These are phyloP conservation scores for Mucor ambiguus DNA, from an alignment of 371 early-diverging fungal genomes.

Conservation along the genomic window DNA sequence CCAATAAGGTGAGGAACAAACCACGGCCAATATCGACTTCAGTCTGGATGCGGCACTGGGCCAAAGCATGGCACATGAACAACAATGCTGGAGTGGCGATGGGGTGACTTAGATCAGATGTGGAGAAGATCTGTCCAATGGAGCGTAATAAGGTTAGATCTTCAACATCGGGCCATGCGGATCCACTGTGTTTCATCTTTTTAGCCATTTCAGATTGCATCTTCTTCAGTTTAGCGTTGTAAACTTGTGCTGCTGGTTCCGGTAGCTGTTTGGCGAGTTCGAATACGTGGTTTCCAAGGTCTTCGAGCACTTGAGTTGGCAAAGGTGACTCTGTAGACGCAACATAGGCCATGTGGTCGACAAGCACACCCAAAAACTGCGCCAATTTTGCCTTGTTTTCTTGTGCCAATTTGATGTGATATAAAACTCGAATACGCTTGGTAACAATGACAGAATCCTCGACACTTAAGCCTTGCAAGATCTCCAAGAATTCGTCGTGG, in stretches of 20 bases:
- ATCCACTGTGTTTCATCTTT: slow-evolving; percentile 37
- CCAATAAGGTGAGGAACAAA: slow-evolving; percentile 71
- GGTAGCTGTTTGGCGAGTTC: slow-evolving; percentile 60
- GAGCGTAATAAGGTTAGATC: slow-evolving; percentile 65
- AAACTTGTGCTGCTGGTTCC: slow-evolving; percentile 40
- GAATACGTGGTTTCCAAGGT: slow-evolving; percentile 53
- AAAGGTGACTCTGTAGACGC: slow-evolving; percentile 52
- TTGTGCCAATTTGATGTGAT: slow-evolving; percentile 78
- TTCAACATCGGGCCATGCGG: slow-evolving; percentile 53
- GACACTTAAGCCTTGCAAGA: slow-evolving; percentile 49
- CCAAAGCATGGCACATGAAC: slow-evolving; percentile 75
- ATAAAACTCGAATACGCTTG: slow-evolving; percentile 79
- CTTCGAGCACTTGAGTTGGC: slow-evolving; percentile 53
- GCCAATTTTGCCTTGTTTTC: slow-evolving; percentile 75
- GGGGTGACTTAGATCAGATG: slow-evolving; percentile 88
- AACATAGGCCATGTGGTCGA: slow-evolving; percentile 70
- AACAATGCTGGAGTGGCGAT: slow-evolving; percentile 85
- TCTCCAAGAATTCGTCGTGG: slow-evolving; percentile 63
- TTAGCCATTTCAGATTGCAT: slow-evolving; percentile 45
- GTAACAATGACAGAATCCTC: slow-evolving; percentile 73
- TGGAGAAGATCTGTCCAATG: slow-evolving; percentile 77
- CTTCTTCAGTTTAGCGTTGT: slow-evolving; percentile 44
- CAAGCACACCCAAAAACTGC: slow-evolving; percentile 61
- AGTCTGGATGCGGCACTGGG: slow-evolving; percentile 62
- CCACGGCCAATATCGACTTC: slow-evolving; percentile 72